Percentiles rank a stretch among this genome's conserved stretches.
Conservation (phyloP, 1,284 basidiomycete genomes). For the Apiotrichum porosum region DNA sequence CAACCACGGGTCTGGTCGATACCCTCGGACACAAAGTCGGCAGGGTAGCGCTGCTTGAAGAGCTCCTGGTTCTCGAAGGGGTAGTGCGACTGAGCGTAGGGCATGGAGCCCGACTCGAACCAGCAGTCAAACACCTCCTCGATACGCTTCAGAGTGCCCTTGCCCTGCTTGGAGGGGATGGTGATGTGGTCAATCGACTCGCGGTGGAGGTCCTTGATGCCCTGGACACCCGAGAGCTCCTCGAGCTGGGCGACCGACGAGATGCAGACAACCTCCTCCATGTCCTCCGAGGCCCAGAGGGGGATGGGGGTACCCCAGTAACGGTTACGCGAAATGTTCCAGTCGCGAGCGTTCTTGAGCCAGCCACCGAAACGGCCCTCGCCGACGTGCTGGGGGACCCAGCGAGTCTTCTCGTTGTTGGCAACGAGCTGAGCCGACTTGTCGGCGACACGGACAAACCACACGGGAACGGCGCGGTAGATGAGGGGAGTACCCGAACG, state of each 20-base stretch:
- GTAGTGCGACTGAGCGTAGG: conserved; percentile 95
- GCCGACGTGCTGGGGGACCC: conserved; percentile 89
- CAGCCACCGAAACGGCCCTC: conserved; percentile 95
- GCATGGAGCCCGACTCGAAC: conserved; percentile 99
- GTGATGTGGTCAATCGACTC: conserved; percentile 95
- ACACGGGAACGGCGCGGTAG: conserved; percentile 92
- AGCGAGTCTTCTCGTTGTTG: conserved; percentile 87
- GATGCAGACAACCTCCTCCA: conserved; percentile 85
- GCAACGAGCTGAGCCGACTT: conserved; percentile 79
- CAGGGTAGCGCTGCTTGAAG: conserved; percentile 77
- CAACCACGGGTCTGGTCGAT: conserved; percentile 94
- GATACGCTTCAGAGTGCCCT: conserved; percentile 80
- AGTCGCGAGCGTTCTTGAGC: conserved; percentile 95
- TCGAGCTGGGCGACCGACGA: conserved; percentile 87
- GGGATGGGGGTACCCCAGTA: conserved; percentile 99
- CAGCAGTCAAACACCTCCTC: conserved; percentile 99
- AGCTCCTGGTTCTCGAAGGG: conserved; percentile 86
- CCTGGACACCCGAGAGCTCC: conserved; percentile 74
- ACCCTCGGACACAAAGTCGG: conserved; percentile 97
- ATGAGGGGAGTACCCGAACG: conserved; percentile 92
- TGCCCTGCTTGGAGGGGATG: conserved; percentile 87
- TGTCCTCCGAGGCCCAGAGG: conserved; percentile 91
- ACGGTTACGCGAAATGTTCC: conserved; percentile 98
- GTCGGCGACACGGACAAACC: conserved; percentile 89
- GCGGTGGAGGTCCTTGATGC: conserved; percentile 88